Base-by-base conservation (phyloP, 345 rosid species). In the Eucalyptus paniculata region DNA sequence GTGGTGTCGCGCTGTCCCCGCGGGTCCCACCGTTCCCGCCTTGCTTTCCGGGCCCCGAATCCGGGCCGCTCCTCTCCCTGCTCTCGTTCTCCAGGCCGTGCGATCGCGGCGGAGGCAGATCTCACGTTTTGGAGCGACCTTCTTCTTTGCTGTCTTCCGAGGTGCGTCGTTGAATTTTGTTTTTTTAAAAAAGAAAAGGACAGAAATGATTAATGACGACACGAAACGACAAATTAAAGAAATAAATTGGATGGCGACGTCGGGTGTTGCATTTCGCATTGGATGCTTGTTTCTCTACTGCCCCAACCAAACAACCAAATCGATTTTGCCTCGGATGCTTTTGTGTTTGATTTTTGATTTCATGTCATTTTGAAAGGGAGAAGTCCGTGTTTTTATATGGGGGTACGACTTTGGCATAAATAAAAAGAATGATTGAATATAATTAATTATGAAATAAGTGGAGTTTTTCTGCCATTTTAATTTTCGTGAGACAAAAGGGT, bases 181-280 rank as follows among this genome's bases (percentile, higher is more conserved):
- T 3, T 77, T 18, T 12, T 1, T 21, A 2, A 1, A 6, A 21
- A 12, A 11, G 5, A n/a, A 4, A 14, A 30, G 23, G 30, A 40
- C 47, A 2, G 85, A 4, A 12, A 40, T 21, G 85, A 37, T 77
- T 77, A 40, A 77, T 40, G 85, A 42, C 85, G 85, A 77, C 15
- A 2, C 47, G 13, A 77, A 40, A 77, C 9, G 85, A 77, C 85
- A 37, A 77, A 19, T 6, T 3, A 1, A 5, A 28, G 83, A 37
- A 37, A 21, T 77, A 6, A 37, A 77, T 19, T 19, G 83, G 45
- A 6, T 3, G 14, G 28, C 28, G 14, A 37, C 1, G 69, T 62
- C 30, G 62, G 62, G 62, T 24, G 62, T 11, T 10, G 62, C 62
- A 56, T 56, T 56, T 26, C 23, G 83, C 83, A 40, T 77, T 15